These are phyloP conservation scores for Collariella sp. DNA, from an alignment of 495 filamentous ascomycete genomes.

Conservation along the genomic window DNA sequence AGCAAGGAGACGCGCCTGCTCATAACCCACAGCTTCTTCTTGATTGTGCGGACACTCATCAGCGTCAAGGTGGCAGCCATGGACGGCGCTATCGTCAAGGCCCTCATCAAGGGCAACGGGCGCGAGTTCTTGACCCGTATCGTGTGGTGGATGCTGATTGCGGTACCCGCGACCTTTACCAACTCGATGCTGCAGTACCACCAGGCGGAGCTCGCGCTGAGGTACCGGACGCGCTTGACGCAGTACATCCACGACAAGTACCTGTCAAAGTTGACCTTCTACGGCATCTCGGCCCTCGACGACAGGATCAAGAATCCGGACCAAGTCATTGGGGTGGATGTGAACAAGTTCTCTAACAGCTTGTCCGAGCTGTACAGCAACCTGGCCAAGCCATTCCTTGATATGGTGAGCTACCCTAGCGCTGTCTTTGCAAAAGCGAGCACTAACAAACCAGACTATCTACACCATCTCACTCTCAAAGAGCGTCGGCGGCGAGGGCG, in stretches of 20 bases:
- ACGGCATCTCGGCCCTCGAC: conserved; percentile 87
- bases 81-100: conserved; percentile 86
- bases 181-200: conserved; percentile 99
- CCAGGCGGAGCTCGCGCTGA: conserved; percentile 85
- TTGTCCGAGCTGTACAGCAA: conserved; percentile 94
- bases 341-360: conserved; percentile 91
- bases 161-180: conserved; percentile 94
- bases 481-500: conserved; percentile 87
- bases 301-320: conserved; percentile 98
- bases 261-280: conserved; percentile 93
- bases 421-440: not conserved
- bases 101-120: conserved; percentile 80
- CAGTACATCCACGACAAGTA: conserved; percentile 90
- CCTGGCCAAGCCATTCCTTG: conserved; percentile 87
- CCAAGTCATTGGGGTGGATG: conserved; percentile 93
- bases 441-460: conserved; percentile 46
- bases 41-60: conserved; percentile 78
- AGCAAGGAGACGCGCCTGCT: conserved; percentile 83
- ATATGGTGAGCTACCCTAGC: conserved; percentile 55
- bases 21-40: conserved; percentile 71
- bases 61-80: conserved; percentile 94
- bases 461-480: conserved; percentile 90
- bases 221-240: conserved; percentile 86
- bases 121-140: conserved; percentile 83
- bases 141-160: conserved; percentile 98